Percentiles rank a stretch among this genome's conserved stretches.
Conservation (phyloP, 768 basidiomycete species). For the Calocera viscosa region DNA sequence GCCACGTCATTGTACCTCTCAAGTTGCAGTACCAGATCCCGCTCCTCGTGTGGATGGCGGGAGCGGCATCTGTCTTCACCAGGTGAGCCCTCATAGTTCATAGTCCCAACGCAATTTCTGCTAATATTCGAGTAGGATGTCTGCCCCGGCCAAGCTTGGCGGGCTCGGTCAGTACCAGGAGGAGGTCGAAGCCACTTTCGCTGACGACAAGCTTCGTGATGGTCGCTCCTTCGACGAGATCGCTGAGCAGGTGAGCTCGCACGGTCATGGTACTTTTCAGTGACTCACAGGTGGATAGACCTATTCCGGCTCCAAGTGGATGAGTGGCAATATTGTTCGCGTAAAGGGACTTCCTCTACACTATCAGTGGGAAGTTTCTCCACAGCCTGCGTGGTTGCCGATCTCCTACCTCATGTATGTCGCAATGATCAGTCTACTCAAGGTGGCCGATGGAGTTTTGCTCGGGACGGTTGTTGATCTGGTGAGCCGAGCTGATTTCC, state of each 20-base stretch:
- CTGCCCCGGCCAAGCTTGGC: background rate
- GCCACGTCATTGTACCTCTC: background rate
- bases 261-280: no score
- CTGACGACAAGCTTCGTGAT: background rate
- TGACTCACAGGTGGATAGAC: background rate
- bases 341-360: background rate
- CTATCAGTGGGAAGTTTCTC: background rate
- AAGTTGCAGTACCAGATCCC: conserved; percentile 4
- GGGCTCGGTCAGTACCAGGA: conserved; percentile 1
- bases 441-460: background rate
- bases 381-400: background rate
- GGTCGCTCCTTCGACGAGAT: background rate
- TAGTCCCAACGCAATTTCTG: background rate
- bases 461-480: background rate
- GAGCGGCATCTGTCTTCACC: background rate
- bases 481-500: background rate
- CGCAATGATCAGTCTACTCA: conserved; percentile 1
- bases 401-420: conserved; percentile 5
- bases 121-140: background rate
- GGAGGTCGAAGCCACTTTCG: conserved; percentile 5
- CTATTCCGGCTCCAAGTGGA: background rate
- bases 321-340: conserved; percentile 1
- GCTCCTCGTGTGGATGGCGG: conserved; percentile 1
- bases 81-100: background rate
- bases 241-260: background rate